Evolutionary conservation across 1,139 yeast genomes (phyloP).

Genomic region (Hanseniaspora sp.): DNA sequence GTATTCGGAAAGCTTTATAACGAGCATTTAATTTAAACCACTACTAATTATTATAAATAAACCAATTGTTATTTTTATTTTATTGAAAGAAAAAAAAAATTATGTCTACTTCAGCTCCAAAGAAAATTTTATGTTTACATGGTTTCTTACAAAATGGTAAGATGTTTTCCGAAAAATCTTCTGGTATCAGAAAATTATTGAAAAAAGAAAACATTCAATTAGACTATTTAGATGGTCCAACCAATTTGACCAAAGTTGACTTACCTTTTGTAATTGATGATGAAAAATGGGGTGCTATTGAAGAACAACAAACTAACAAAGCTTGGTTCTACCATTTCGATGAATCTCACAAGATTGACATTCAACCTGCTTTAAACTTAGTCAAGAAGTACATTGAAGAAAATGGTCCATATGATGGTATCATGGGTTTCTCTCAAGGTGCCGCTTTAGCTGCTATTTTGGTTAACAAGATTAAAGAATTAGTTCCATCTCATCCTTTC

Average conservation of each 20-base stretch:
- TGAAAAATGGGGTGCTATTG: constrained; percentile 36
- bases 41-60: not conserved
- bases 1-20: constrained; percentile 12
- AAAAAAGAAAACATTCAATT: constrained; percentile 58
- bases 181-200: constrained; percentile 63
- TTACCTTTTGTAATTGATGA: constrained; percentile 50
- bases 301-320: constrained; percentile 42
- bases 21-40: not conserved
- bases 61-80: too few relatives aligned
- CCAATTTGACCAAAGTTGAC: constrained; percentile 51
- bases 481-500: constrained; percentile 35
- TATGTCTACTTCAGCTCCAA: constrained; percentile 11
- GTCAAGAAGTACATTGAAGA: constrained; percentile 45
- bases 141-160: constrained; percentile 63
- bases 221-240: constrained; percentile 70
- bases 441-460: constrained; percentile 66
- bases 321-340: constrained; percentile 50
- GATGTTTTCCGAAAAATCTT: constrained; percentile 64
- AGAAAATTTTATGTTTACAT: constrained; percentile 41
- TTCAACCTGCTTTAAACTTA: constrained; percentile 38
- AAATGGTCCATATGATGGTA: constrained; percentile 81
- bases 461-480: constrained; percentile 36
- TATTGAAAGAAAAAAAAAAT: not conserved
- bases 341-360: constrained; percentile 33
- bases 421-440: constrained; percentile 89